phyloP scores from a whole-genome alignment of 192 early-diverging fungal genomes.

The Podila verticillata region DNA sequence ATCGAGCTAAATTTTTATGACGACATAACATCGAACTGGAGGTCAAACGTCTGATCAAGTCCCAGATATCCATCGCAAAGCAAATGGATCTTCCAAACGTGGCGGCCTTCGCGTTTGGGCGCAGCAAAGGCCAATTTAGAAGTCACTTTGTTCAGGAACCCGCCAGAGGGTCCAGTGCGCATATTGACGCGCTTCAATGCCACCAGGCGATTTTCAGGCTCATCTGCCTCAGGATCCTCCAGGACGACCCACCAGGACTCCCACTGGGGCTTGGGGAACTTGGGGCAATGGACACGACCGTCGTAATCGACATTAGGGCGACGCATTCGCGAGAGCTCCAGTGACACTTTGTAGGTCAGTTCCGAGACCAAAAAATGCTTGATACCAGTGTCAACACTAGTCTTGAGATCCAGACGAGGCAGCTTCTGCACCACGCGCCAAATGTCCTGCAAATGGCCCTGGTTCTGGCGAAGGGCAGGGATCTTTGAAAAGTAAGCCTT shows the following conservation, averaged over 20 bases:
- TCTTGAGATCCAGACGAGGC: conserved; percentile 57
- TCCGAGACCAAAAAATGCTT: conserved; percentile 51
- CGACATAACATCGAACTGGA: conserved; percentile 54
- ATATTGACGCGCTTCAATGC: conserved; percentile 83
- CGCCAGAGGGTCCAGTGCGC: conserved; percentile 60
- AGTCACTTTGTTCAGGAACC: conserved; percentile 50
- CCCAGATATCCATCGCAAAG: conserved; percentile 86
- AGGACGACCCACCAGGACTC: conserved; percentile 95
- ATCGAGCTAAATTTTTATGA: not conserved
- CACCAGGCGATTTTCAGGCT: conserved; percentile 59
- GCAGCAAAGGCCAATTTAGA: conserved; percentile 68
- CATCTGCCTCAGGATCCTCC: conserved; percentile 69
- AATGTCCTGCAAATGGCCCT: conserved; percentile 50
- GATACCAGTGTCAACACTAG: conserved; percentile 57
- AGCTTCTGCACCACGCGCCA: conserved; percentile 55
- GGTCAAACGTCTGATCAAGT: conserved; percentile 68
- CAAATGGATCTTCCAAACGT: conserved; percentile 67
- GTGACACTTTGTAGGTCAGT: conserved; percentile 23
- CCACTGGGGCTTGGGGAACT: conserved; percentile 91
- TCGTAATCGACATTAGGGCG: conserved; percentile 29
- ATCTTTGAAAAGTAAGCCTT: conserved; percentile 31
- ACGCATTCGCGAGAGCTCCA: conserved; percentile 24
- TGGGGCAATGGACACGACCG: conserved; percentile 79
- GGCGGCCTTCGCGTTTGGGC: conserved; percentile 67
- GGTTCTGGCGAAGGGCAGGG: conserved; percentile 3